A percentile compares a stretch with the other conserved stretches of the same genome.
These are phyloP conservation scores for Otatea glauca DNA, from an alignment of 176 grass and related monocot genomes.

Conservation along the genomic window DNA sequence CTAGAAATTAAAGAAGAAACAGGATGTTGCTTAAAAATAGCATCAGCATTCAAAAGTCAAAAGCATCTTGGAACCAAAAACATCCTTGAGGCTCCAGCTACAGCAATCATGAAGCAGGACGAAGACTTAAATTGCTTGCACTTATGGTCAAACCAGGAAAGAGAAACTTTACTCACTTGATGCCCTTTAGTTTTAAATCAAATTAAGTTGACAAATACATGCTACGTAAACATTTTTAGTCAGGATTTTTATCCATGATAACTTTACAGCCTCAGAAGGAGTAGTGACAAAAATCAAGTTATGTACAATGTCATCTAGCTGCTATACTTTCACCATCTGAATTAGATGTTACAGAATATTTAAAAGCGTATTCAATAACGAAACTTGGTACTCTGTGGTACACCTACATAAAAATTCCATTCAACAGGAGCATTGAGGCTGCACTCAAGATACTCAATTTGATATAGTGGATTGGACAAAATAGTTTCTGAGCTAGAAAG, in stretches of 20 bases:
- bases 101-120: conserved; percentile 41
- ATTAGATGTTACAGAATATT: conserved; percentile 2
- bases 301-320: background rate
- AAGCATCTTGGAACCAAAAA: background rate
- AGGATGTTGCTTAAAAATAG: conserved; percentile 3
- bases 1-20: conserved; percentile 13
- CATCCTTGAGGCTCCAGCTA: conserved; percentile 39
- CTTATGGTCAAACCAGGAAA: background rate
- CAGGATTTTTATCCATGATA: conserved; percentile 5
- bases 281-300: background rate
- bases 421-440: background rate
- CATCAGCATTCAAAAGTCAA: background rate
- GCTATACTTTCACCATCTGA: background rate
- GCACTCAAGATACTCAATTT: background rate
- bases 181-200: background rate
- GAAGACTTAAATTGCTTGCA: background rate
- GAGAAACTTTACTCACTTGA: background rate
- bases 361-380: background rate
- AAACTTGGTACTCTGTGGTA: background rate
- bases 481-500: background rate
- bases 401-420: background rate
- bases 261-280: background rate
- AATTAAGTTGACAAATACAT: background rate
- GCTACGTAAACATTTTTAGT: background rate
- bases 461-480: background rate